A percentile compares a stretch with the other conserved stretches of the same genome.
phyloP scores from a whole-genome alignment of 2,329 filamentous ascomycete species.

The Exophiala aquamarina region DNA sequence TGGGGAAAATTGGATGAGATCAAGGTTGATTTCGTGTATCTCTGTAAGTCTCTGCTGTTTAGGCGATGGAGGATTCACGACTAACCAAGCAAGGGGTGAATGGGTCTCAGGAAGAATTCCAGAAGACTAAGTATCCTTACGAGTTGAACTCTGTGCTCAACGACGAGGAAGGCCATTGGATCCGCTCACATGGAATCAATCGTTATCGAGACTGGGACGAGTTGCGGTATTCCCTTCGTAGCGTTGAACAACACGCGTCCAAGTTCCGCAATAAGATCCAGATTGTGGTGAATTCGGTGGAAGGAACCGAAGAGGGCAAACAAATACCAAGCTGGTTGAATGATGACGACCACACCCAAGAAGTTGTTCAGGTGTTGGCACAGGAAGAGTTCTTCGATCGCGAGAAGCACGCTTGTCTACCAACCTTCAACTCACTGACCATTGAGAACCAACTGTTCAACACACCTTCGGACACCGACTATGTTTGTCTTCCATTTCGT shows the following conservation, averaged over 20 bases:
- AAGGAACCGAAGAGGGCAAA: slow-evolving; percentile 9
- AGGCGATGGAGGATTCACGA: background rate
- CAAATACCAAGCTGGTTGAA: slow-evolving; percentile 21
- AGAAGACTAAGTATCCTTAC: slow-evolving; percentile 15
- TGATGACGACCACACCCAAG: slow-evolving; percentile 8
- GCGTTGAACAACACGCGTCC: slow-evolving; percentile 18
- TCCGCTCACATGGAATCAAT: slow-evolving; percentile 20
- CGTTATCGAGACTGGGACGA: slow-evolving; percentile 25
- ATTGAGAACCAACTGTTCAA: slow-evolving; percentile 25
- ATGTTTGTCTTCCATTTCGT: slow-evolving; percentile 3
- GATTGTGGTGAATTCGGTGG: slow-evolving; percentile 22
- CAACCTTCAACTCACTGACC: slow-evolving; percentile 22
- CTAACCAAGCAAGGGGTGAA: slow-evolving; percentile 17
- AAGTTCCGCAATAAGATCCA: slow-evolving; percentile 22
- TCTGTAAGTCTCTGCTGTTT: slow-evolving; percentile 6
- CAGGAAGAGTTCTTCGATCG: slow-evolving; percentile 24
- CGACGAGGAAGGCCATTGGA: slow-evolving; percentile 20
- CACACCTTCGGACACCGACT: slow-evolving; percentile 19
- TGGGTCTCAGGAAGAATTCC: slow-evolving; percentile 20
- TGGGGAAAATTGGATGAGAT: slow-evolving; percentile 19
- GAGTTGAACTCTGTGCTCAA: slow-evolving; percentile 20
- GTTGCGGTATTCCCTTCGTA: slow-evolving; percentile 20
- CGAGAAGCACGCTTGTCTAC: slow-evolving; percentile 19
- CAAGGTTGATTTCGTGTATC: slow-evolving; percentile 24
- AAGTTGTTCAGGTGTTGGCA: slow-evolving; percentile 18